Base-by-base conservation (phyloP, 495 filamentous ascomycete genomes). In the Penicillium nucicola region DNA sequence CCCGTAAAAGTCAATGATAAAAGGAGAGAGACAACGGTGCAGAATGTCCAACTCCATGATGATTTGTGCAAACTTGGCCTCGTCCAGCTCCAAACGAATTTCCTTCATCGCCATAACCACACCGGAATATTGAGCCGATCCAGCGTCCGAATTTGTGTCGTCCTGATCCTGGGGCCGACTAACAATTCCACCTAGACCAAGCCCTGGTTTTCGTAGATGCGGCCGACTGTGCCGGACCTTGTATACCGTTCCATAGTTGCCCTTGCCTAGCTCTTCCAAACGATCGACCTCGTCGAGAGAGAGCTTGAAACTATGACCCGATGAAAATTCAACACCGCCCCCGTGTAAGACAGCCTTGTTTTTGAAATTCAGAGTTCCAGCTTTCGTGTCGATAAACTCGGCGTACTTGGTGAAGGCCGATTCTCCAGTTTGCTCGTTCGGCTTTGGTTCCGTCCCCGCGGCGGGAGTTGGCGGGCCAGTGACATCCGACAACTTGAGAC, bases 91-190 rank as follows among this genome's bases (percentile, higher is more conserved):
- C 19, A 99, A 74, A n/a, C 93, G 82, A 49, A 97, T 95, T 68
- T 99, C 93, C 61, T 99, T 97, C 93, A 99, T 97, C 12, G 93
- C 93, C 93, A 99, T 99, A 56, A 95, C 76, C 23, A 88, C 76
- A 4, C 90, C 91, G 0, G 83, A 83, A 11, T 77, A 68, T 20
- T 70, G 69, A 28, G 71, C 69, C 5, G 61, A 48, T n/a, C 40
- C 48, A 2, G 31, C 1, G 4, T 64, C 58, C 1, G 58, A 36
- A 30, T 61, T 53, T 2, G 33, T n/a, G 20, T 66, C 66, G n/a
- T 66, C 65, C 7, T 58, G 56, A 10, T 42, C 64, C 7, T 50
- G 40, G 56, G 77, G 15, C 50, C 71, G 64, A 53, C 69, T 71
- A 25, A 76, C 75, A 50, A 87, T 86, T 20, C 82, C 80, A 33